Evolutionary conservation across 139 green algal genomes (phyloP).

Genomic region (Tetratostichococcus sp.): DNA sequence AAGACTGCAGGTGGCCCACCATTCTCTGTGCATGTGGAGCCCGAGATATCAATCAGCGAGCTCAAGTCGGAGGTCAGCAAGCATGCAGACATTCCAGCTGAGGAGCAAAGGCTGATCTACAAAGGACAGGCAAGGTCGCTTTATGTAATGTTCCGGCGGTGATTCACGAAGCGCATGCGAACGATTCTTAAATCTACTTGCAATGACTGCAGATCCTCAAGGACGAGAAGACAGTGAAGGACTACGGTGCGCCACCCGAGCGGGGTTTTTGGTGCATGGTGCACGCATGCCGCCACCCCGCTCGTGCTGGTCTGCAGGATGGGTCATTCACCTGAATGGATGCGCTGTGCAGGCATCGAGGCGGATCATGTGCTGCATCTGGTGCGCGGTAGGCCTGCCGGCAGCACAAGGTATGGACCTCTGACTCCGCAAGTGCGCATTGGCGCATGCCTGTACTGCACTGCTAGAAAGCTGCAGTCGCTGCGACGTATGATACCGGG

Average conservation of each 20-base stretch:
- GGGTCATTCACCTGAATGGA: no score
- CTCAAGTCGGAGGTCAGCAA: slow-evolving; percentile 68
- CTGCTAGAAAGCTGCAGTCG: background rate
- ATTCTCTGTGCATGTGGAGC: slow-evolving; percentile 29
- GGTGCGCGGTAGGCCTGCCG: background rate
- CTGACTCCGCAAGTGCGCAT: background rate
- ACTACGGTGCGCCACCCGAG: slow-evolving; percentile 58
- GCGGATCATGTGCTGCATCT: slow-evolving; percentile 13
- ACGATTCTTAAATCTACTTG: no score
- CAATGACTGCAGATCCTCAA: slow-evolving; percentile 90
- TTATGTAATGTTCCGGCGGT: no score
- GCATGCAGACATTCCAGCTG: slow-evolving; percentile 27
- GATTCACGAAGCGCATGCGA: no score
- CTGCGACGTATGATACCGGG: no score
- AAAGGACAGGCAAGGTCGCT: slow-evolving; percentile 46
- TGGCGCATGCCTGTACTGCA: background rate
- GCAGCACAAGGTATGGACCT: background rate
- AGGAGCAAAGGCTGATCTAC: slow-evolving; percentile 86
- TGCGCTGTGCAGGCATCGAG: background rate
- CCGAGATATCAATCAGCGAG: slow-evolving; percentile 45
- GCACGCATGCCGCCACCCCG: background rate
- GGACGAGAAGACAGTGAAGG: slow-evolving; percentile 74
- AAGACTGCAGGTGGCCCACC: background rate
- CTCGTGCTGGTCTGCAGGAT: background rate
- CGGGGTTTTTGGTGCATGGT: no score